Evolutionary conservation across 129 eudicot species (phyloP).

Genomic region (Rutidosis leptorrhynchoides): DNA sequence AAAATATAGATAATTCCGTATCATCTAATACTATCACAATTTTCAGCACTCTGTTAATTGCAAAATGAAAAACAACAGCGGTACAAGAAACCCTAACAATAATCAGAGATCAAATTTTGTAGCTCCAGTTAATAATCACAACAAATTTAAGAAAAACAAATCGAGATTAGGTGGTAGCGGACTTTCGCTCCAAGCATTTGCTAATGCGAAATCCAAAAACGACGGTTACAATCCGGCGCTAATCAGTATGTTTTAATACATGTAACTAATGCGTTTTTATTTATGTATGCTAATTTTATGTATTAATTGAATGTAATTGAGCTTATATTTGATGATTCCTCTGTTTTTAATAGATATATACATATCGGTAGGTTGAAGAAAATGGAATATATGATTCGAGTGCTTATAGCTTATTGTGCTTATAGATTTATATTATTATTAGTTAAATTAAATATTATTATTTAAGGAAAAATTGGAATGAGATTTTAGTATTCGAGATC

Average conservation of each 20-base stretch:
- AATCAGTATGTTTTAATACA: conserved; percentile 43
- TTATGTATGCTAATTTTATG: neutral
- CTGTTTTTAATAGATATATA: no score
- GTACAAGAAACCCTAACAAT: conserved; percentile 20
- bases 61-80: conserved; percentile 22
- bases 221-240: conserved; percentile 65
- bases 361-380: no score
- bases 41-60: neutral
- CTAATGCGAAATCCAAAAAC: conserved; percentile 65
- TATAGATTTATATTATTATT: no score
- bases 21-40: neutral
- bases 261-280: neutral
- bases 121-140: conserved; percentile 23
- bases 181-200: conserved; percentile 72
- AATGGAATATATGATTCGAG: no score
- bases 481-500: neutral
- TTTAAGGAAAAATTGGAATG: no score
- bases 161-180: conserved; percentile 72
- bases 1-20: neutral
- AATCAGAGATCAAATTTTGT: conserved; percentile 23
- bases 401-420: no score
- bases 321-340: no score
- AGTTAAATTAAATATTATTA: no score
- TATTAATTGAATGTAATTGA: neutral
- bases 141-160: conserved; percentile 49